Evolutionary conservation across 257 asterid species (phyloP).

Genomic region (Salvia rosmarinus): DNA sequence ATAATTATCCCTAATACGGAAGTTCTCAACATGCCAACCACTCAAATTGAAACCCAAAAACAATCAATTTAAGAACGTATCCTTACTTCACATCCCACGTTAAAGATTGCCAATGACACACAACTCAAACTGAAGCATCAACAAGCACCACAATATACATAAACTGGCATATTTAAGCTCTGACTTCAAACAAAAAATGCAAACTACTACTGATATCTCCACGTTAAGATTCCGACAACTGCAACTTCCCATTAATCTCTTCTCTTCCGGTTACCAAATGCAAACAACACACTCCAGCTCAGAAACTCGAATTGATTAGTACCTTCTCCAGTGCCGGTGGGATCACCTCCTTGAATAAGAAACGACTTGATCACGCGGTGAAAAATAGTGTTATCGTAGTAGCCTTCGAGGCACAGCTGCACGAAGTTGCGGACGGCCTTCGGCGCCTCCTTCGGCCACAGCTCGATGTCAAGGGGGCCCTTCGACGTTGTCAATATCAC

Average conservation of each 20-base stretch:
- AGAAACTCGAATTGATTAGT: background rate
- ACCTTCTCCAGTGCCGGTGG: conserved; percentile 85
- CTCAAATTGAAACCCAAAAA: background rate
- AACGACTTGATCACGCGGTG: conserved; percentile 85
- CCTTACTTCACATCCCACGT: background rate
- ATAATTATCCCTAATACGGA: background rate
- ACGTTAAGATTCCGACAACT: background rate
- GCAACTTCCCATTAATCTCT: conserved; percentile 2
- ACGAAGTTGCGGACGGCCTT: conserved; percentile 94
- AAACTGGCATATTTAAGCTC: background rate
- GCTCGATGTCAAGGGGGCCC: conserved; percentile 92
- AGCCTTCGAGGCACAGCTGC: conserved; percentile 96
- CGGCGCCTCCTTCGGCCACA: conserved; percentile 98
- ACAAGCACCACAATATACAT: background rate
- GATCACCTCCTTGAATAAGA: conserved; percentile 92
- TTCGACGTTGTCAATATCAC: conserved; percentile 75
- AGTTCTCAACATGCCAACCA: background rate
- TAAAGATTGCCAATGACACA: background rate
- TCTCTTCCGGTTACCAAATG: background rate
- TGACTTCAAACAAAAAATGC: conserved; percentile 2
- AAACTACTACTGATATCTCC: background rate
- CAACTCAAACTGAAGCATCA: conserved; percentile 1
- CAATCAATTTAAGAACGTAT: background rate
- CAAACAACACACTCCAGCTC: background rate
- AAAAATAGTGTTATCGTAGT: conserved; percentile 73